Percentiles rank a stretch among this genome's conserved stretches.
These are phyloP conservation scores for Dothideomycetes sp. DNA, from an alignment of 2,329 filamentous ascomycete genomes.

Conservation along the genomic window DNA sequence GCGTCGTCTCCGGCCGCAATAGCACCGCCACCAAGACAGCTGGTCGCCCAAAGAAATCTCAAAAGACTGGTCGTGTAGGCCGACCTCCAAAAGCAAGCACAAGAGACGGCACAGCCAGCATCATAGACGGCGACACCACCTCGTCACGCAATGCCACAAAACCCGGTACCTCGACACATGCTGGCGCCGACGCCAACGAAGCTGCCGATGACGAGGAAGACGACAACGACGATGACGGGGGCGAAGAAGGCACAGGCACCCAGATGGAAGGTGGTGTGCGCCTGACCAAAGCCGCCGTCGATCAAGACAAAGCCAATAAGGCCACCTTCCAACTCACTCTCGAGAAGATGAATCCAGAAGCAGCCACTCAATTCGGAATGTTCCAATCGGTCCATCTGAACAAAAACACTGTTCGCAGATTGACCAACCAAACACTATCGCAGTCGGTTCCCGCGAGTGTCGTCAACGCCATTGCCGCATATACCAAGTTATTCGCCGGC, in stretches of 20 bases:
- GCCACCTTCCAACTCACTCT: constrained; percentile 39
- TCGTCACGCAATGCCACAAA: constrained; percentile 4
- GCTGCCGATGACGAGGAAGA: constrained; percentile 32
- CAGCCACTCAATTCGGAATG: constrained; percentile 59
- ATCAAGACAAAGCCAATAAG: constrained; percentile 57
- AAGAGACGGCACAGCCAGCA: constrained; percentile 6
- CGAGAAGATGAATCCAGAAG: constrained; percentile 52
- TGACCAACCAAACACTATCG: constrained; percentile 71
- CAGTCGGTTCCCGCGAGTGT: constrained; percentile 66
- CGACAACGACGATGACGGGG: constrained; percentile 40
- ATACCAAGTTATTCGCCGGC: constrained; percentile 66
- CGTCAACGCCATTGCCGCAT: constrained; percentile 63
- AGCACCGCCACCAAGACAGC: neutral
- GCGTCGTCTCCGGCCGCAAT: constrained; percentile 16
- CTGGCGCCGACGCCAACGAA: constrained; percentile 31
- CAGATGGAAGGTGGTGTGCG: constrained; percentile 37
- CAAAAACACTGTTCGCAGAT: constrained; percentile 58
- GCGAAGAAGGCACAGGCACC: constrained; percentile 47
- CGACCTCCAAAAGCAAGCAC: constrained; percentile 2
- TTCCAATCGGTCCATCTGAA: constrained; percentile 60
- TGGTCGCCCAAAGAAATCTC: constrained; percentile 29
- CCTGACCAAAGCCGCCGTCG: constrained; percentile 47
- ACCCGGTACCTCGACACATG: constrained; percentile 3
- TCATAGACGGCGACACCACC: constrained; percentile 9
- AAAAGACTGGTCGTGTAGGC: constrained; percentile 9